Percentiles rank a stretch among this genome's conserved stretches.
Evolutionary conservation across 1,284 basidiomycete genomes (phyloP).

Genomic region (Trametes hirsuta): DNA sequence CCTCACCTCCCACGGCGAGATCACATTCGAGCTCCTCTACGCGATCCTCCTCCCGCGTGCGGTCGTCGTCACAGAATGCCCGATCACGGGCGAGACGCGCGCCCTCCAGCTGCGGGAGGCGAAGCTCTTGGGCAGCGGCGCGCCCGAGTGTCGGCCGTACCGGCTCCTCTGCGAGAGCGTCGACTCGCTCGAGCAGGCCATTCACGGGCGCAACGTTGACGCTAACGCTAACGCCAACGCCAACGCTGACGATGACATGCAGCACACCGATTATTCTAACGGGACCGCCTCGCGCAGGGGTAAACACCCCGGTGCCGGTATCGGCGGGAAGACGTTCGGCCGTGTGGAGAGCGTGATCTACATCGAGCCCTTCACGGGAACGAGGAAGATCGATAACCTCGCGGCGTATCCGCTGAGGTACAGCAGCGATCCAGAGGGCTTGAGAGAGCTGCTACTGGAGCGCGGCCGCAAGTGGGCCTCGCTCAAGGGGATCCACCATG

Average conservation of each 20-base stretch:
- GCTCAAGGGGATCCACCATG: slow-evolving; percentile 55
- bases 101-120: slow-evolving; percentile 47
- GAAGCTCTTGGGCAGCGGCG: slow-evolving; percentile 32
- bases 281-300: background rate
- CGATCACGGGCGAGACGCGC: slow-evolving; percentile 43
- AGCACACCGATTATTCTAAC: no score
- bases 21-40: slow-evolving; percentile 57
- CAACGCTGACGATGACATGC: no score
- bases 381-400: slow-evolving; percentile 50
- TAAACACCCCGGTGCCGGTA: background rate
- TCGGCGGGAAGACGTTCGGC: slow-evolving; percentile 33
- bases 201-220: slow-evolving; percentile 3
- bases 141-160: slow-evolving; percentile 33
- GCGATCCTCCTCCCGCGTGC: slow-evolving; percentile 16
- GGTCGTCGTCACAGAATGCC: slow-evolving; percentile 14
- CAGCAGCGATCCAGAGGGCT: slow-evolving; percentile 42
- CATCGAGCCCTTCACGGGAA: slow-evolving; percentile 48
- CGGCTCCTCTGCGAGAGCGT: slow-evolving; percentile 49
- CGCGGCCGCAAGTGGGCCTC: slow-evolving; percentile 57
- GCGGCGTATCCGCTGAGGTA: slow-evolving; percentile 55
- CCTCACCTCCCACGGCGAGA: slow-evolving; percentile 53
- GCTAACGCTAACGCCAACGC: background rate
- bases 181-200: slow-evolving; percentile 47
- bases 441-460: slow-evolving; percentile 41
- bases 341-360: slow-evolving; percentile 43